Conservation (phyloP, 805 yeast genomes). For the Saccharomycopsis amapae region DNA sequence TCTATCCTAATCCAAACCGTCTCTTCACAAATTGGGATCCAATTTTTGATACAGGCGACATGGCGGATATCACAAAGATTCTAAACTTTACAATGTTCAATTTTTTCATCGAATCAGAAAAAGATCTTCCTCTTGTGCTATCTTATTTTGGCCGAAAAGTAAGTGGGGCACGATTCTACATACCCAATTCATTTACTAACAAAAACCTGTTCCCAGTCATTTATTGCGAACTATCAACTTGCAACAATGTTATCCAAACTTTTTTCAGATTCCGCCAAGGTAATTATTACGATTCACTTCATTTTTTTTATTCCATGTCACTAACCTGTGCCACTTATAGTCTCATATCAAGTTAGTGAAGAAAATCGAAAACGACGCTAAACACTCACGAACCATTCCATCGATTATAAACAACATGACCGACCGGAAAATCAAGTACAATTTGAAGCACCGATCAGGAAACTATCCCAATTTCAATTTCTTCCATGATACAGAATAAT, state of each 20-base stretch:
- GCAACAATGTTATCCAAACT: too few relatives aligned
- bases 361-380: conserved; percentile 6
- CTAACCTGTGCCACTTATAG: too few relatives aligned
- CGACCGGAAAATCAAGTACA: not conserved
- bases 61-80: not conserved
- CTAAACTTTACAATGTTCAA: conserved; percentile 1
- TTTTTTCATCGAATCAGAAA: conserved; percentile 2
- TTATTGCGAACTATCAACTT: too few relatives aligned
- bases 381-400: not conserved
- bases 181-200: too few relatives aligned
- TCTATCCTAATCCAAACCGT: too few relatives aligned
- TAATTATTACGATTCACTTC: not conserved
- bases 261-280: not conserved
- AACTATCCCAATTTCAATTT: conserved; percentile 3
- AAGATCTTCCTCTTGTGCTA: conserved; percentile 9
- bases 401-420: not conserved
- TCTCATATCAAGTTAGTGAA: not conserved
- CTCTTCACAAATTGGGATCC: too few relatives aligned
- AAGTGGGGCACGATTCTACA: not conserved
- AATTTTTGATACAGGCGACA: not conserved
- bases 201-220: too few relatives aligned
- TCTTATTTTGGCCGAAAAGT: conserved; percentile 11
- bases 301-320: too few relatives aligned
- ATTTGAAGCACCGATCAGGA: not conserved
- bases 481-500: not conserved